A percentile compares a stretch with the other conserved stretches of the same genome.
Evolutionary conservation across 1,284 basidiomycete species (phyloP).

Genomic region (Boletus nobilissimus): DNA sequence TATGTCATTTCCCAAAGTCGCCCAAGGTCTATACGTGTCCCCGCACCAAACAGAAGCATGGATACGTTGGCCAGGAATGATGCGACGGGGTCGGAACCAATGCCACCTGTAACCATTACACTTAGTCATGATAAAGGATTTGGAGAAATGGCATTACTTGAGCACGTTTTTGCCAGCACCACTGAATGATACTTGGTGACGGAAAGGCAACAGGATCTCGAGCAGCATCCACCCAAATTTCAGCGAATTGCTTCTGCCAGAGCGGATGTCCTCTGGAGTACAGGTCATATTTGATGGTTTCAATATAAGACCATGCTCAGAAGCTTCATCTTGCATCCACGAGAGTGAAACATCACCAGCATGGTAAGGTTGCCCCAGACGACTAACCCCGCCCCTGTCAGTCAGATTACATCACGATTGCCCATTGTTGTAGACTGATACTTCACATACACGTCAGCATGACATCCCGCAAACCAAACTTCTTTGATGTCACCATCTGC

Average conservation of each 20-base stretch:
- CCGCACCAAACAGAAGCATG: constrained; percentile 28
- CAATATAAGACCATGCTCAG: constrained; percentile 21
- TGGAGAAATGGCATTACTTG: background rate
- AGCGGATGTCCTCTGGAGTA: constrained; percentile 25
- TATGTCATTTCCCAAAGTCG: constrained; percentile 19
- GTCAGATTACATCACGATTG: no score
- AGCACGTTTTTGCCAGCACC: constrained; percentile 5
- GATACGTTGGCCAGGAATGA: constrained; percentile 34
- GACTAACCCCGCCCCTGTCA: constrained; percentile 27
- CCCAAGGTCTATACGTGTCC: constrained; percentile 26
- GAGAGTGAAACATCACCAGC: constrained; percentile 29
- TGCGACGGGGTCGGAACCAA: constrained; percentile 12
- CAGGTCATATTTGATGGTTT: constrained; percentile 25
- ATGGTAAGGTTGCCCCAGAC: constrained; percentile 2
- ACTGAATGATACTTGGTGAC: constrained; percentile 25
- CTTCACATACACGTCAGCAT: constrained; percentile 42
- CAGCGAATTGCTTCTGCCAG: constrained; percentile 28
- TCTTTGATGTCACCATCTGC: constrained; percentile 24
- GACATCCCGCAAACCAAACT: constrained; percentile 42
- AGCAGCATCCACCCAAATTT: constrained; percentile 23
- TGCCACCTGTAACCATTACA: no score
- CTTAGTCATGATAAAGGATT: background rate
- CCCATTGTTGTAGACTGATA: background rate
- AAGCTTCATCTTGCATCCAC: constrained; percentile 36
- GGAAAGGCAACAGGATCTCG: constrained; percentile 32